Evolutionary conservation across 164 flowering plant genomes (phyloP), one percentile per base, ranked within the genome.

Genomic region (Pachysandra terminalis): DNA sequence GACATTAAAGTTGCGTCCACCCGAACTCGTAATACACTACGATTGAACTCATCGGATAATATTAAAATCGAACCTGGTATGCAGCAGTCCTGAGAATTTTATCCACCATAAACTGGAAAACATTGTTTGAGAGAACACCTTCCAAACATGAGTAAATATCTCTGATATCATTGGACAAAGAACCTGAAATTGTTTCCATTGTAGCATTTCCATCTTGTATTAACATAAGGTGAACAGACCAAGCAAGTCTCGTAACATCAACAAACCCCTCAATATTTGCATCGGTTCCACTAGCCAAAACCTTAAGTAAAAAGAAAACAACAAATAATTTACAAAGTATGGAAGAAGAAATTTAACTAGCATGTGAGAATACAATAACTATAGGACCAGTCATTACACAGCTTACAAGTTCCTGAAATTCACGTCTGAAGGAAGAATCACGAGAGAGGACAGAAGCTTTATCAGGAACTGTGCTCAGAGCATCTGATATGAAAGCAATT

Each of bases 401-500:
- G 65, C 97, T 88, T 83, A 94, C 98, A 76, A 80, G 83, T 59
- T 91, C 91, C 63, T 89, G 93, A 73, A 93, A 92, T 68, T 88
- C 97, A 40, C 72, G 84, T 73, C 95, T 84, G 73, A 87, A 88
- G 23, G 91, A 85, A 68, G 85, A 79, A 81, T 96, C 95, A 61
- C 63, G 66, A 12, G 93, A 88, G 54, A 96, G 78, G 56, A 81
- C 72, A 67, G 98, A 85, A 40, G 78, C 75, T 81, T 84, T 88
- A 71, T 88, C 92, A 56, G 95, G 82, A 53, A 76, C 77, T n/a
- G 91, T 73, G 63, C 96, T 85, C 75, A 96, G 74, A 57, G 91
- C 98, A 84, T 96, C 99, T 67, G 99, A 96, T 73, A 86, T 76
- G 68, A 93, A 86, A 68, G 91, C 84, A 64, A 90, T 88, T 27